Evolutionary conservation across 2,329 filamentous ascomycete species (phyloP), one percentile per base, ranked within the genome.

Genomic region (Escovopsis sp.): DNA sequence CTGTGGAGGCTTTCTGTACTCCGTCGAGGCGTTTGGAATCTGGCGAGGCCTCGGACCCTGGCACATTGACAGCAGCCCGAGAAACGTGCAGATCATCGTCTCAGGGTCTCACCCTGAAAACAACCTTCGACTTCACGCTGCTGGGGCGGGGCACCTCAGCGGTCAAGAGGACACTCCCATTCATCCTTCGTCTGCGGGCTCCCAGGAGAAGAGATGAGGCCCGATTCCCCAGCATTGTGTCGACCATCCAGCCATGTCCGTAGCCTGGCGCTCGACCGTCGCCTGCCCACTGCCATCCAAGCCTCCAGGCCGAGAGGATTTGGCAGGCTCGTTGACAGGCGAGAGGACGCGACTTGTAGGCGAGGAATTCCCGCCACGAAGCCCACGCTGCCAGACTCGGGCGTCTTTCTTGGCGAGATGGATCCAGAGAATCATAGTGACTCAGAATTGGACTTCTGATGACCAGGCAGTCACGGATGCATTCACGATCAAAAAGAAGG

Each of bases 351-450:
- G 41, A 19, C 47, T 62, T 28, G 58, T 57, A 12, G 33, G 56
- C 34, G 45, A 48, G 13, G 45, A 54, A 34, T 44, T 55, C 34
- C 51, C 7, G 47, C 46, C 33, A 43, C 60, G 9, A 51, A 56
- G 41, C 48, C 47, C 3, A 49, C 58, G 11, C 58, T 56, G 1
- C 57, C 59, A 3, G 53, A 51, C 3, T 52, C 52, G 3, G 61
- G 59, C 6, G 46, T 54, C 10, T 64, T 63, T 45, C 51, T 62
- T 53, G 66, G 63, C 41, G 64, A 70, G 50, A 61, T 56, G 4
- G 55, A 65, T 47, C 59, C 30, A 16, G 13, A 7, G 15, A 28
- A 36, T 12, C 31, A 27, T 4, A 27, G 34, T 2, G 37, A 39
- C 34, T 39, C 34, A 10, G 8, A 62, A 62, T 35, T 65, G 64